Percentiles rank a stretch among this genome's conserved stretches.
These are phyloP conservation scores for Anthostomella pinea DNA, from an alignment of 2,329 filamentous ascomycete species.

Conservation along the genomic window DNA sequence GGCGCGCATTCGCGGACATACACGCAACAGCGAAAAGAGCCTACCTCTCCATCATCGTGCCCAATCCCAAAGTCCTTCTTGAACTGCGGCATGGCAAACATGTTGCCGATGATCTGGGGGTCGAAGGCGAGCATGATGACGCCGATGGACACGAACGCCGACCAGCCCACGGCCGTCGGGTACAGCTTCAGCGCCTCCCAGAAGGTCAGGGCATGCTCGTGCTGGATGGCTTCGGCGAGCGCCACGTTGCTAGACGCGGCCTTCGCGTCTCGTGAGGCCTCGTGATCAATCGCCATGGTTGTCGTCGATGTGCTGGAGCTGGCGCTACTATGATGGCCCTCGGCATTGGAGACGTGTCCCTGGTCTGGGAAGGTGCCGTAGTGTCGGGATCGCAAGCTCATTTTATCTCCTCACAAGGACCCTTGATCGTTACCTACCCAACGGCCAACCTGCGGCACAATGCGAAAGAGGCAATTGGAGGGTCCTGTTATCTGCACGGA, in stretches of 20 bases:
- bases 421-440: too few species aligned
- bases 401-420: too few species aligned
- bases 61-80: conserved; percentile 32
- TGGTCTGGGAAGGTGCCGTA: conserved; percentile 14
- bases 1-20: too few species aligned
- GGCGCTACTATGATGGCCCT: too few species aligned
- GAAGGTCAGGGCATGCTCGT: conserved; percentile 41
- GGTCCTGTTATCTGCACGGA: too few species aligned
- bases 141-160: conserved; percentile 56
- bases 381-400: conserved; percentile 18
- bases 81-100: conserved; percentile 45
- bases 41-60: conserved; percentile 28
- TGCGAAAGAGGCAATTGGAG: too few species aligned
- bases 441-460: too few species aligned
- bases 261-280: conserved; percentile 14
- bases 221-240: conserved; percentile 36
- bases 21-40: too few species aligned
- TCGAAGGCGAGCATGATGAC: conserved; percentile 64
- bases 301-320: background rate
- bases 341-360: conserved; percentile 10
- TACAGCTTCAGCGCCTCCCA: conserved; percentile 40
- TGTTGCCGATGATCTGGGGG: conserved; percentile 60
- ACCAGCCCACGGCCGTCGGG: conserved; percentile 51
- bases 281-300: conserved; percentile 12
- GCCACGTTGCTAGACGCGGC: conserved; percentile 17